Percentiles rank a stretch among this genome's conserved stretches.
Conservation (phyloP, 2,329 filamentous ascomycete species). For the Cladobotryum mycophilum region DNA sequence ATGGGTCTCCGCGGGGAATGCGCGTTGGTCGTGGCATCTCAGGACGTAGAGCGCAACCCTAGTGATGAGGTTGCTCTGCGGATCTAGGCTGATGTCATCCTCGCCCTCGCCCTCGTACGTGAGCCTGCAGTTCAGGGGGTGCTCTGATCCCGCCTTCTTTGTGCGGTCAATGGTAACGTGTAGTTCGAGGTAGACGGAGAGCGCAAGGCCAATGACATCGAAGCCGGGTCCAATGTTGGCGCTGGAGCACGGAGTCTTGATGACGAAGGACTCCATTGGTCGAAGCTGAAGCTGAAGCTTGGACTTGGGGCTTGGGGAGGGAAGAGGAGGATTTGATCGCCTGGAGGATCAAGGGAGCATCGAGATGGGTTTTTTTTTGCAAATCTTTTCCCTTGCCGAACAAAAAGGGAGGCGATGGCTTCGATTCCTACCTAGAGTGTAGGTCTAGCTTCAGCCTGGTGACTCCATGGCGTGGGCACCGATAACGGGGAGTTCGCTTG, state of each 20-base stretch:
- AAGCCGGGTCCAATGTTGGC: slow-evolving; percentile 97
- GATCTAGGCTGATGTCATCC: slow-evolving; percentile 71
- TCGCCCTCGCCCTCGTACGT: slow-evolving; percentile 81
- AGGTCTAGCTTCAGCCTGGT: background rate
- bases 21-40: slow-evolving; percentile 79
- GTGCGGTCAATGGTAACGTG: slow-evolving; percentile 67
- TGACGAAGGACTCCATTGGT: slow-evolving; percentile 57
- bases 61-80: slow-evolving; percentile 87
- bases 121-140: slow-evolving; percentile 77
- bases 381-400: too few species aligned
- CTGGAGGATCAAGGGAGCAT: background rate
- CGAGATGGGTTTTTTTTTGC: too few species aligned
- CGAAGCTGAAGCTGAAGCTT: background rate
- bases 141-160: slow-evolving; percentile 44
- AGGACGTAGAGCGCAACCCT: slow-evolving; percentile 91
- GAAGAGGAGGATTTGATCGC: background rate
- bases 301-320: background rate
- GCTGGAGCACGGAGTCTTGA: slow-evolving; percentile 85
- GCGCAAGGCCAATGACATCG: slow-evolving; percentile 91
- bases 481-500: background rate
- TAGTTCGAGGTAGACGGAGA: slow-evolving; percentile 90
- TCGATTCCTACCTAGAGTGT: too few species aligned
- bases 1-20: slow-evolving; percentile 79
- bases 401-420: too few species aligned
- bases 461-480: background rate